Evolutionary conservation across 768 basidiomycete genomes (phyloP).

Genomic region (Trametes cubensis): DNA sequence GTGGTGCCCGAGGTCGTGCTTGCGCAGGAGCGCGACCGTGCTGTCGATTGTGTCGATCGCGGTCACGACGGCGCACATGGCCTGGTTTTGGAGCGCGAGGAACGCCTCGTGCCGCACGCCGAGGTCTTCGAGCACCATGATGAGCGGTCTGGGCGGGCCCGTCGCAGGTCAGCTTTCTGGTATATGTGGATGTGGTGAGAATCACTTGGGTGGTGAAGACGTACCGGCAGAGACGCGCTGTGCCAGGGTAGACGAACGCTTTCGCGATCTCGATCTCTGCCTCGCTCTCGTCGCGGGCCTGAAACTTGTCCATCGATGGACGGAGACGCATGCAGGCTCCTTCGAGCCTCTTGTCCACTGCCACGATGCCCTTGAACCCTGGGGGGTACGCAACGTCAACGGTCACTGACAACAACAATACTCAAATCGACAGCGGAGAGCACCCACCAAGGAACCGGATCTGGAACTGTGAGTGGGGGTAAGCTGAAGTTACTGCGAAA

Average conservation of each 20-base stretch:
- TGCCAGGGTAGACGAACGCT: slow-evolving; percentile 59
- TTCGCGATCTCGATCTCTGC: slow-evolving; percentile 76
- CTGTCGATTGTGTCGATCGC: slow-evolving; percentile 57
- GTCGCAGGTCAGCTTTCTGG: background rate
- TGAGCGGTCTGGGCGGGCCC: slow-evolving; percentile 52
- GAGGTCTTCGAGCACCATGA: slow-evolving; percentile 79
- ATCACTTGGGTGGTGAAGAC: slow-evolving; percentile 8
- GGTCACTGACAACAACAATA: too few species aligned
- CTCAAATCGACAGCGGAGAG: background rate
- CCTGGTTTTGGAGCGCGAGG: slow-evolving; percentile 58
- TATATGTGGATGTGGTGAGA: background rate
- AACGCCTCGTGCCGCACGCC: slow-evolving; percentile 62
- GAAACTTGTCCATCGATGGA: slow-evolving; percentile 75
- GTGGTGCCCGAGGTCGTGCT: slow-evolving; percentile 45
- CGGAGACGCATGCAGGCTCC: slow-evolving; percentile 71
- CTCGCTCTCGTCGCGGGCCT: slow-evolving; percentile 42
- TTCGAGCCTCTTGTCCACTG: slow-evolving; percentile 56
- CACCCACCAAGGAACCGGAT: slow-evolving; percentile 70
- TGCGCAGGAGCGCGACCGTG: slow-evolving; percentile 51
- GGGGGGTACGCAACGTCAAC: too few species aligned
- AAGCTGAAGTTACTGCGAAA: background rate
- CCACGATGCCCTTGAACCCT: slow-evolving; percentile 76
- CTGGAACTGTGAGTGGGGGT: slow-evolving; percentile 51
- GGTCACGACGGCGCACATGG: slow-evolving; percentile 57
- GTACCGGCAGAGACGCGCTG: slow-evolving; percentile 73